These are phyloP conservation scores for Trichoderma simmonsii DNA, from an alignment of 2,329 filamentous ascomycete genomes.

Conservation along the genomic window DNA sequence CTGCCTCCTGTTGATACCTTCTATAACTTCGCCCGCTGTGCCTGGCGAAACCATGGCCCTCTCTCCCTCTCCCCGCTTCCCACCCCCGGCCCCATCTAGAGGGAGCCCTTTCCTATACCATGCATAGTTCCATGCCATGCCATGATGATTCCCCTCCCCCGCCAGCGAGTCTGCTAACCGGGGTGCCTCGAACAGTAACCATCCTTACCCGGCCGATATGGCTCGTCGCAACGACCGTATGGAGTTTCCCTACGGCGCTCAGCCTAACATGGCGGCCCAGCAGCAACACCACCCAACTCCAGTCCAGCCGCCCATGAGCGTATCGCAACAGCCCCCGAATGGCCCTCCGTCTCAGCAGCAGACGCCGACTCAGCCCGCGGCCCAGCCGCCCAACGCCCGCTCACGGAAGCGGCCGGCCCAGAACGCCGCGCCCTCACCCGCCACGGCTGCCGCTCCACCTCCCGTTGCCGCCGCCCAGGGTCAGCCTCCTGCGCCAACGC, in stretches of 20 bases:
- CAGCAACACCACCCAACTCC: conserved; percentile 39
- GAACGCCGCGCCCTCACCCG: conserved; percentile 38
- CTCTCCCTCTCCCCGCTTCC: conserved; percentile 6
- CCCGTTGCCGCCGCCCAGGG: conserved; percentile 33
- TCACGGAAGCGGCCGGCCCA: conserved; percentile 43
- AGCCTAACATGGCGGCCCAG: conserved; percentile 38
- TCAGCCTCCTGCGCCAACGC: conserved; percentile 31
- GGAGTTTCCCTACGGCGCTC: conserved; percentile 42
- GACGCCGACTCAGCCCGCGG: conserved; percentile 39
- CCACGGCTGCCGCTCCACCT: conserved; percentile 32
- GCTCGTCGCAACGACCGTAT: conserved; percentile 43
- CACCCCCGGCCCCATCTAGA: conserved; percentile 15
- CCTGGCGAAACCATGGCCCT: conserved; percentile 19
- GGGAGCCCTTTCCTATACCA: conserved; percentile 19
- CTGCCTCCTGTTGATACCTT: conserved; percentile 23
- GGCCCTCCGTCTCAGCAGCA: conserved; percentile 34
- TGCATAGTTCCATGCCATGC: conserved; percentile 25
- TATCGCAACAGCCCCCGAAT: conserved; percentile 40
- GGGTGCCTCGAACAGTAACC: conserved; percentile 34
- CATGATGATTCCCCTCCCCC: conserved; percentile 27
- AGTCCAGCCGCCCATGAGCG: conserved; percentile 43
- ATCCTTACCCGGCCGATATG: conserved; percentile 53
- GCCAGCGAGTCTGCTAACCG: conserved; percentile 31
- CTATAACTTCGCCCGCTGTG: conserved; percentile 24
- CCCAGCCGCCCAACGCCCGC: conserved; percentile 33